Evolutionary conservation across 2,329 filamentous ascomycete genomes (phyloP).

Genomic region (Diaporthe vexans): DNA sequence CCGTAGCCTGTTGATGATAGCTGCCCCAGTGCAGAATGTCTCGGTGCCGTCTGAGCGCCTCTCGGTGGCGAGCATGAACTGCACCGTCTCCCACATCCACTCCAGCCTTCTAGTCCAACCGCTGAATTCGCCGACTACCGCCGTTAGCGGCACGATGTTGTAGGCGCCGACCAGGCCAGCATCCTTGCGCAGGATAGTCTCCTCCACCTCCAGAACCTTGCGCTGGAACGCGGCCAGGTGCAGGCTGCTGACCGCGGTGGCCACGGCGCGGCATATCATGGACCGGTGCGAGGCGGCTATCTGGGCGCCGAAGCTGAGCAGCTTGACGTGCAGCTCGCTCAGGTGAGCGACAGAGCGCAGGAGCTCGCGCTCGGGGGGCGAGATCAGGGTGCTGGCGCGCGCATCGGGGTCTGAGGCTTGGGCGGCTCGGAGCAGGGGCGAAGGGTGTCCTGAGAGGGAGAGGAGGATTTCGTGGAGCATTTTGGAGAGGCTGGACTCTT

Average conservation of each 20-base stretch:
- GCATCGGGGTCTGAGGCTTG: conserved; percentile 58
- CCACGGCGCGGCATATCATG: conserved; percentile 88
- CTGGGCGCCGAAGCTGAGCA: conserved; percentile 75
- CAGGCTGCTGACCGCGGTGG: conserved; percentile 79
- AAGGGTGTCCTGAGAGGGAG: conserved; percentile 93
- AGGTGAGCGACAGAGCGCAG: conserved; percentile 83
- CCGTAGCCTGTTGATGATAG: conserved; percentile 82
- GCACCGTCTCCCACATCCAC: conserved; percentile 84
- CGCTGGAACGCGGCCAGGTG: conserved; percentile 86
- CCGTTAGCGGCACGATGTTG: conserved; percentile 91
- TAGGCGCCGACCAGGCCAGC: conserved; percentile 88
- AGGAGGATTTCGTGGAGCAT: conserved; percentile 99
- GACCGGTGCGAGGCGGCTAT: conserved; percentile 82
- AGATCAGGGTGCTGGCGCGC: conserved; percentile 65
- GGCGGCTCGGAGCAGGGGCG: conserved; percentile 80
- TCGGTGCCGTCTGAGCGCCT: conserved; percentile 38
- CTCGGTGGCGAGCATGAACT: conserved; percentile 71
- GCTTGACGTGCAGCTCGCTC: conserved; percentile 81
- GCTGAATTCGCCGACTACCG: conserved; percentile 86
- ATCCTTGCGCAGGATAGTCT: conserved; percentile 81
- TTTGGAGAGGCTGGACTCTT: conserved; percentile 41
- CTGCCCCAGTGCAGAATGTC: conserved; percentile 73
- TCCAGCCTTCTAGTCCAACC: conserved; percentile 87
- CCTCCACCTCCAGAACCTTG: conserved; percentile 88
- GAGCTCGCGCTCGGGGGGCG: conserved; percentile 86